These are phyloP conservation scores for Pseudocercospora fuligena DNA, from an alignment of 2,329 filamentous ascomycete genomes.

Conservation along the genomic window DNA sequence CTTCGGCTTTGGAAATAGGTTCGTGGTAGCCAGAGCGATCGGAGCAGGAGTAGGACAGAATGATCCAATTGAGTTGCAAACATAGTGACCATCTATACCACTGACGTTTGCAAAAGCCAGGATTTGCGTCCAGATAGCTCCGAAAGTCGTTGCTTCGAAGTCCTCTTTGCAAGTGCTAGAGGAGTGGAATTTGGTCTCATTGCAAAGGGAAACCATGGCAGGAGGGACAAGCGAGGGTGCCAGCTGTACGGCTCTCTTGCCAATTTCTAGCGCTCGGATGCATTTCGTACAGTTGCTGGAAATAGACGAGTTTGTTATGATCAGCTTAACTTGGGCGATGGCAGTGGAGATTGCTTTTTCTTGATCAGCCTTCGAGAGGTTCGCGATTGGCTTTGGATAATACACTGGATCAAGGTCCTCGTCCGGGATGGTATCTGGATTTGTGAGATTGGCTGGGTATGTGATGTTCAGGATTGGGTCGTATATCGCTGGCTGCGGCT, in stretches of 20 bases:
- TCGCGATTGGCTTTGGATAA: conserved; percentile 54
- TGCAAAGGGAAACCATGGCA: conserved; percentile 58
- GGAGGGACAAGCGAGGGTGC: conserved; percentile 56
- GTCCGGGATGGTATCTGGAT: conserved; percentile 58
- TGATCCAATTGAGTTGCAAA: conserved; percentile 57
- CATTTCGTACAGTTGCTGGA: conserved; percentile 59
- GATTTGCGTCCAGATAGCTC: conserved; percentile 63
- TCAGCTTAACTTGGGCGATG: conserved; percentile 51
- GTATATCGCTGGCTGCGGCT: conserved; percentile 58
- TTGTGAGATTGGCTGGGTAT: conserved; percentile 59
- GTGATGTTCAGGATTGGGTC: conserved; percentile 61
- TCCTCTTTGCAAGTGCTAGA: conserved; percentile 54
- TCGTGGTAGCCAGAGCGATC: conserved; percentile 50
- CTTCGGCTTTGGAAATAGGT: conserved; percentile 60
- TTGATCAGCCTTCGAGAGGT: conserved; percentile 48
- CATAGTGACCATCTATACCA: conserved; percentile 61
- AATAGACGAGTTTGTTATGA: conserved; percentile 43
- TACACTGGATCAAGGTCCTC: conserved; percentile 56
- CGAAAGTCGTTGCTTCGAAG: conserved; percentile 55
- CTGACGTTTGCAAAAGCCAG: conserved; percentile 58
- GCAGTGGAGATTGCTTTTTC: conserved; percentile 51
- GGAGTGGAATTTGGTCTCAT: conserved; percentile 52
- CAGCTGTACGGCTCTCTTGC: conserved; percentile 56
- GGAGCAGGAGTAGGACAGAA: conserved; percentile 57
- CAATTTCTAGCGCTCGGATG: conserved; percentile 56